Conservation (phyloP, 2,329 filamentous ascomycete genomes). For the Huntiella decipiens region DNA sequence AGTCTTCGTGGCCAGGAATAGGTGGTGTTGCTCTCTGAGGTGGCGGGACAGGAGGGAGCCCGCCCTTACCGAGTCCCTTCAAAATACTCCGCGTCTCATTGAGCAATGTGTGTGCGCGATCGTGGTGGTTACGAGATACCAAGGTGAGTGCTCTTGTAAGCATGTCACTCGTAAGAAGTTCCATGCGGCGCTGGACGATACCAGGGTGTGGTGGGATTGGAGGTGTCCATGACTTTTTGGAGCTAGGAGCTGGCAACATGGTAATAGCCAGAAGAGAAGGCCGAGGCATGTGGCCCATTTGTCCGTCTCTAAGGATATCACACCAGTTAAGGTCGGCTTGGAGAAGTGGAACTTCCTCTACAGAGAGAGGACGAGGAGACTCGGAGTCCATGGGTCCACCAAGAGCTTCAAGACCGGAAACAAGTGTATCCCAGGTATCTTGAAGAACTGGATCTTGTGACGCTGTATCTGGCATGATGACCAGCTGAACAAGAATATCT, state of each 20-base stretch:
- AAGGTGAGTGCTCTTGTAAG: constrained; percentile 78
- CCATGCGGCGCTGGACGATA: constrained; percentile 93
- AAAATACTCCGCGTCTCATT: constrained; percentile 88
- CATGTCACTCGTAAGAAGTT: constrained; percentile 95
- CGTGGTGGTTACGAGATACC: constrained; percentile 78
- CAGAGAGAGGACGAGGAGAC: constrained; percentile 61
- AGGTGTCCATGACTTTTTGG: constrained; percentile 51
- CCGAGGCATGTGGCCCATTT: constrained; percentile 65
- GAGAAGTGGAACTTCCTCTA: constrained; percentile 87
- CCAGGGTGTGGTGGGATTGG: constrained; percentile 89
- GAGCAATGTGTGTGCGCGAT: constrained; percentile 78
- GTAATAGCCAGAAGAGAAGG: constrained; percentile 88
- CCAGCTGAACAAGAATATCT: constrained; percentile 84
- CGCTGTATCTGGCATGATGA: constrained; percentile 71
- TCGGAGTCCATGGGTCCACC: constrained; percentile 76
- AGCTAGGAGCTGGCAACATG: constrained; percentile 58
- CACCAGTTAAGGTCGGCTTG: constrained; percentile 89
- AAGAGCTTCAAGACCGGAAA: constrained; percentile 83
- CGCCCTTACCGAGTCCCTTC: constrained; percentile 88
- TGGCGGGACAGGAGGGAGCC: constrained; percentile 72
- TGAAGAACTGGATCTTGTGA: constrained; percentile 72
- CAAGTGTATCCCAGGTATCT: constrained; percentile 92
- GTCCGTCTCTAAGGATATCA: constrained; percentile 79
- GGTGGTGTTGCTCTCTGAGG: constrained; percentile 21
- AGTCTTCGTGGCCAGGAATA: neutral